Evolutionary conservation across 2,329 filamentous ascomycete genomes (phyloP).

Genomic region (Ophiosphaerella narmari): DNA sequence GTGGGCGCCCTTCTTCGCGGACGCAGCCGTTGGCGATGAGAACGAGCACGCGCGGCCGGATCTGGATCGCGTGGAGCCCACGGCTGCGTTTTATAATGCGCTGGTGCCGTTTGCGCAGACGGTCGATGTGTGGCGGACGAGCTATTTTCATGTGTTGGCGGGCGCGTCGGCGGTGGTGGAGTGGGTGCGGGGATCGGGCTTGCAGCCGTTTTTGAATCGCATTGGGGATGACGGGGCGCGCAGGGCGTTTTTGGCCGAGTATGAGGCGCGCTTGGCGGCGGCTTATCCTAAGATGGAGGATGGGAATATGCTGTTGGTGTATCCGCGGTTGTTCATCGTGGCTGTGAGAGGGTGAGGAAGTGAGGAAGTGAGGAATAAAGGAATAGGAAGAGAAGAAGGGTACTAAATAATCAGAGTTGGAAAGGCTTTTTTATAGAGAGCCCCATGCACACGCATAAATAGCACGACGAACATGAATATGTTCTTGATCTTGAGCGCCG

Average conservation of each 20-base stretch:
- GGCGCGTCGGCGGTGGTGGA: conserved; percentile 59
- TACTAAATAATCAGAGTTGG: neutral
- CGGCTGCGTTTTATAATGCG: conserved; percentile 55
- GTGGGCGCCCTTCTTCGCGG: conserved; percentile 45
- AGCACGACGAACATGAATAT: too few relatives aligned
- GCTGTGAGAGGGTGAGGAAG: conserved; percentile 29
- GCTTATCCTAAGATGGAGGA: conserved; percentile 54
- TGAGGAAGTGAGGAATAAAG: neutral
- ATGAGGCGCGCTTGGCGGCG: conserved; percentile 51
- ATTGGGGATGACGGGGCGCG: conserved; percentile 48
- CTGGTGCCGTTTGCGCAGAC: conserved; percentile 46
- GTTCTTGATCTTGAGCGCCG: too few relatives aligned
- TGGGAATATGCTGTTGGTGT: conserved; percentile 60
- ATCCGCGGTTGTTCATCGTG: conserved; percentile 62
- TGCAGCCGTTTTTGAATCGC: conserved; percentile 60
- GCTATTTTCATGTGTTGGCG: conserved; percentile 59
- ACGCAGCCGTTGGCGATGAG: conserved; percentile 21
- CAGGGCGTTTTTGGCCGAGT: conserved; percentile 53
- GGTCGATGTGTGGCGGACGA: conserved; percentile 60
- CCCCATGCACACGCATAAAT: neutral
- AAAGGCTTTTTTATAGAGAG: neutral
- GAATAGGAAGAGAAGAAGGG: neutral
- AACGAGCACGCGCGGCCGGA: conserved; percentile 27
- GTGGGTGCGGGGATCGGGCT: conserved; percentile 63
- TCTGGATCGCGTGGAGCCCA: conserved; percentile 56